Conservation (phyloP, 139 green algal species). For the Trebouxia sp. region DNA sequence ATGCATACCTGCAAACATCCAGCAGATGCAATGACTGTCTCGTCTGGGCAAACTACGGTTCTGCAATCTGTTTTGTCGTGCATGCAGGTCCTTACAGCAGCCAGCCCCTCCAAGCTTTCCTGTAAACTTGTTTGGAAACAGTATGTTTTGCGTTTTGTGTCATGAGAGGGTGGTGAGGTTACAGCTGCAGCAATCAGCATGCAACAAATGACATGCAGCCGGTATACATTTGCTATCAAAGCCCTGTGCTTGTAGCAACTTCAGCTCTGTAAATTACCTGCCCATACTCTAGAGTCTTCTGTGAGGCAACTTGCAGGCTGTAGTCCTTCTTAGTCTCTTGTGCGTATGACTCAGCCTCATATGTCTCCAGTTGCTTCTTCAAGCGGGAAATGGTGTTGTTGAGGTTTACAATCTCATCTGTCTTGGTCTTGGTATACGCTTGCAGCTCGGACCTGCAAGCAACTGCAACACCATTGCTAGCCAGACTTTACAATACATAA, state of each 20-base stretch:
- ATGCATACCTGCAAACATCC: conserved; percentile 60
- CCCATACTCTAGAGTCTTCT: conserved; percentile 82
- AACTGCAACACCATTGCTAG: background rate
- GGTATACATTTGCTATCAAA: too few relatives aligned
- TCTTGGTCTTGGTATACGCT: conserved; percentile 67
- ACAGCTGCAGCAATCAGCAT: too few relatives aligned
- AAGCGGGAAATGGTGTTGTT: conserved; percentile 80
- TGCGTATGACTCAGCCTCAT: conserved; percentile 60
- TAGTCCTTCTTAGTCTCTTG: conserved; percentile 75
- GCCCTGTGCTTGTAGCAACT: background rate
- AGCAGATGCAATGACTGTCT: background rate
- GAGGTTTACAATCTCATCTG: conserved; percentile 79
- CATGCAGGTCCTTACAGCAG: too few relatives aligned
- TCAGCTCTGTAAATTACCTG: conserved; percentile 54
- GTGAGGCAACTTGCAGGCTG: conserved; percentile 60
- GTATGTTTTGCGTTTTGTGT: too few relatives aligned
- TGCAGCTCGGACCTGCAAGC: conserved; percentile 54
- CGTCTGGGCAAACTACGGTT: too few relatives aligned
- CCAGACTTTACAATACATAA: too few relatives aligned
- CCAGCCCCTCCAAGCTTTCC: too few relatives aligned
- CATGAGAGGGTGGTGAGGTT: too few relatives aligned
- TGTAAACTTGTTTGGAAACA: too few relatives aligned
- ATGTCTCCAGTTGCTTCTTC: conserved; percentile 83
- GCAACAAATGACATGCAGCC: too few relatives aligned
- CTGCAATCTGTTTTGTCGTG: too few relatives aligned